These are phyloP conservation scores for Aspergillus heteromorphus DNA, from an alignment of 495 filamentous ascomycete species.

Conservation along the genomic window DNA sequence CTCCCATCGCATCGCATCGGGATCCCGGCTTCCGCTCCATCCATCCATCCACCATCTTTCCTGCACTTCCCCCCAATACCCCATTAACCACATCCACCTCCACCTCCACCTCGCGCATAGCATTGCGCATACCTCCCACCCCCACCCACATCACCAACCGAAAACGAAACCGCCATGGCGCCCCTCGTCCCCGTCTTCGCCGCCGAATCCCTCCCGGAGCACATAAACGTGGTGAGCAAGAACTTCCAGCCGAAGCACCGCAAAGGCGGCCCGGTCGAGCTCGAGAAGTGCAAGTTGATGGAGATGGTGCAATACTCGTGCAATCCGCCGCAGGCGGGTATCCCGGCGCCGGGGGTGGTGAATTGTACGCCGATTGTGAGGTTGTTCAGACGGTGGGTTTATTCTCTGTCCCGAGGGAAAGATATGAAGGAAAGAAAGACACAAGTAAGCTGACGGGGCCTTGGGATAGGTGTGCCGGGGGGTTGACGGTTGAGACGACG, in stretches of 20 bases:
- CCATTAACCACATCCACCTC: too few species aligned
- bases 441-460: conserved; percentile 1
- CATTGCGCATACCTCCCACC: neutral
- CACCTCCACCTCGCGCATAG: too few species aligned
- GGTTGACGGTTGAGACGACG: conserved; percentile 78
- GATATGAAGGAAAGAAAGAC: too few species aligned
- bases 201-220: conserved; percentile 33
- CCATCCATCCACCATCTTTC: too few species aligned
- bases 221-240: conserved; percentile 35
- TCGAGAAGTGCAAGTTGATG: conserved; percentile 65
- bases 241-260: conserved; percentile 42
- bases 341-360: conserved; percentile 51
- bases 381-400: conserved; percentile 70
- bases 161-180: conserved; percentile 26
- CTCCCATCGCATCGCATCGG: too few species aligned
- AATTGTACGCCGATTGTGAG: conserved; percentile 70
- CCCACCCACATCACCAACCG: neutral
- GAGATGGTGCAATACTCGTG: conserved; percentile 83
- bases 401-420: too few species aligned
- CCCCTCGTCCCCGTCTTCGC: conserved; percentile 39
- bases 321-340: conserved; percentile 50
- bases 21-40: neutral
- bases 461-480: conserved; percentile 60
- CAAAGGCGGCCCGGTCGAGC: conserved; percentile 44
- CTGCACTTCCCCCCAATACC: too few species aligned